phyloP scores from a whole-genome alignment of 129 eudicot genomes.

The Helichrysum umbraculigerum region DNA sequence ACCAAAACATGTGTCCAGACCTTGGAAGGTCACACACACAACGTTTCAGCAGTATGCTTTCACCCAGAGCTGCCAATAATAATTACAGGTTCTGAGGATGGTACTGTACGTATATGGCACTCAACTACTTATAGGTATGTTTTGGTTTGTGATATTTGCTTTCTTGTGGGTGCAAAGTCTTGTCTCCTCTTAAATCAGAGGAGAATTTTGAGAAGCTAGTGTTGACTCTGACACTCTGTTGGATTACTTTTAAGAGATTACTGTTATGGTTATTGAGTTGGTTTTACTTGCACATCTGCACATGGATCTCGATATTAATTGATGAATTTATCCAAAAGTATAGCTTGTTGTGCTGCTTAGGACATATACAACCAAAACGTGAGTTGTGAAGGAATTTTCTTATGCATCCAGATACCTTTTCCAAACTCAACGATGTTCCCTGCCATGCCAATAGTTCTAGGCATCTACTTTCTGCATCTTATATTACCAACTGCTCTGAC shows the following conservation, averaged over 20 bases:
- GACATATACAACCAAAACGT: constrained; percentile 1
- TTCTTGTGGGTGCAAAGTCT: neutral
- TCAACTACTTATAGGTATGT: constrained; percentile 80
- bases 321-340: neutral
- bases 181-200: constrained; percentile 3
- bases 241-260: constrained; percentile 7
- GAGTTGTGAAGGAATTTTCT: neutral
- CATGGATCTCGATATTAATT: neutral
- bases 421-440: neutral
- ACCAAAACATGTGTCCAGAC: constrained; percentile 94
- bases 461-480: constrained; percentile 14
- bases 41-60: constrained; percentile 89
- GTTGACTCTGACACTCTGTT: constrained; percentile 9
- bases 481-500: constrained; percentile 1
- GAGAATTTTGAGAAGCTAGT: neutral
- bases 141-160: constrained; percentile 10
- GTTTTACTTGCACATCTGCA: constrained; percentile 3
- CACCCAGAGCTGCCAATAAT: constrained; percentile 95
- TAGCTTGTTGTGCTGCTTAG: constrained; percentile 1
- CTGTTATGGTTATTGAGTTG: neutral
- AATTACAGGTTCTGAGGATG: constrained; percentile 98
- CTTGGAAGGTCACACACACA: constrained; percentile 96
- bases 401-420: neutral
- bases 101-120: constrained; percentile 95
- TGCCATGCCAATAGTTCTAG: constrained; percentile 8